Percentiles rank a stretch among this genome's conserved stretches.
These are phyloP conservation scores for Cornus florida DNA, from an alignment of 148 eudicot species.

Conservation along the genomic window DNA sequence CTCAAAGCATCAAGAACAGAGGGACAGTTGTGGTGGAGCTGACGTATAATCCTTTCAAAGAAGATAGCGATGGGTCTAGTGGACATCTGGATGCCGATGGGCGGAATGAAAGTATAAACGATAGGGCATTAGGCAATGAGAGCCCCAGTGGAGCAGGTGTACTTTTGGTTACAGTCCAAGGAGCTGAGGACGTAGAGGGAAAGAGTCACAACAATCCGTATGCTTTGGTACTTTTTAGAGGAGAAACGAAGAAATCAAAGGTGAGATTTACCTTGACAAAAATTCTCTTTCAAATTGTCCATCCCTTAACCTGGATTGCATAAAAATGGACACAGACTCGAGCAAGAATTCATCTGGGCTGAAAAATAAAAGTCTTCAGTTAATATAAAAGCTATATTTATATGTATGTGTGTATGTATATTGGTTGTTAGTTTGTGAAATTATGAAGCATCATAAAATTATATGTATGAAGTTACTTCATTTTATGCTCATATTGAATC, in stretches of 20 bases:
- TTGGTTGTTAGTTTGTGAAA: background rate
- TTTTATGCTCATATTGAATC: no score
- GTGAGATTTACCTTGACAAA: constrained; percentile 28
- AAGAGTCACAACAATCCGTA: constrained; percentile 72
- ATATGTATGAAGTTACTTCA: no score
- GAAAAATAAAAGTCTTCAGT: background rate
- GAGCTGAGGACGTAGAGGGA: constrained; percentile 83
- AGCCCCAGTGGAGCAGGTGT: constrained; percentile 64
- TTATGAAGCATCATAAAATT: background rate
- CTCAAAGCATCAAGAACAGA: constrained; percentile 59
- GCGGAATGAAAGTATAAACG: constrained; percentile 31
- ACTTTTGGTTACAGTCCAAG: constrained; percentile 61
- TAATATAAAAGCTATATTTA: background rate
- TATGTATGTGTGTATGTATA: no score
- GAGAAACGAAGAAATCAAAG: constrained; percentile 75
- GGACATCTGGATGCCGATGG: constrained; percentile 19
- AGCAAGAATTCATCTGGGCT: background rate
- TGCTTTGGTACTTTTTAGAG: constrained; percentile 57
- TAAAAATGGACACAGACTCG: background rate
- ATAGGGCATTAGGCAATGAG: constrained; percentile 20
- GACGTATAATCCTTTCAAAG: constrained; percentile 64
- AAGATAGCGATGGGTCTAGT: constrained; percentile 41
- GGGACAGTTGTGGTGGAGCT: constrained; percentile 67
- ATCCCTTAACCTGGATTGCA: background rate
- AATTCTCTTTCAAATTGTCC: background rate